These are phyloP conservation scores for Talaromyces ruber DNA, from an alignment of 495 filamentous ascomycete species.

Conservation along the genomic window DNA sequence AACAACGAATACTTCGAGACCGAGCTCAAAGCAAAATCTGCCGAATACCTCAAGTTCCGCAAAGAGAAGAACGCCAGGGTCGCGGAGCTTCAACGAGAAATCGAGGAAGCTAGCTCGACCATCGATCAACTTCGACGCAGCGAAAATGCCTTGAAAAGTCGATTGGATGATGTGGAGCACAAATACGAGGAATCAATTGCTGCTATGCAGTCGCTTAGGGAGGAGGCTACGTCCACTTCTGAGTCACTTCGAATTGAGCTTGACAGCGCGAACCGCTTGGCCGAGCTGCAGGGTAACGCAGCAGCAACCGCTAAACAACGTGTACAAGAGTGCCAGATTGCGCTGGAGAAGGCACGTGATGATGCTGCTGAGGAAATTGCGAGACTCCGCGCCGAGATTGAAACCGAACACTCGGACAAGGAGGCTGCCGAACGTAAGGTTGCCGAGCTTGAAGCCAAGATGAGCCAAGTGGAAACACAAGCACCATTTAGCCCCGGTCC, in stretches of 20 bases:
- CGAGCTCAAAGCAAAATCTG: slow-evolving; percentile 80
- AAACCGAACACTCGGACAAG: slow-evolving; percentile 69
- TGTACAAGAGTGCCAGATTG: slow-evolving; percentile 70
- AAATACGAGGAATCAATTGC: slow-evolving; percentile 77
- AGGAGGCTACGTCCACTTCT: slow-evolving; percentile 66
- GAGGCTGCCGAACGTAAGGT: slow-evolving; percentile 59
- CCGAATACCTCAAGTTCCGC: slow-evolving; percentile 79
- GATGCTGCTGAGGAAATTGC: slow-evolving; percentile 76
- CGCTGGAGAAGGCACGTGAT: slow-evolving; percentile 70
- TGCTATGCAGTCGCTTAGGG: slow-evolving; percentile 75
- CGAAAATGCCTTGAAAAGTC: slow-evolving; percentile 69
- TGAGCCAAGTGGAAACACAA: slow-evolving; percentile 58
- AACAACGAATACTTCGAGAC: slow-evolving; percentile 88
- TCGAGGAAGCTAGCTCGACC: slow-evolving; percentile 70
- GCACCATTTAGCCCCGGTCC: slow-evolving; percentile 43
- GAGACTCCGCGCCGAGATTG: slow-evolving; percentile 65
- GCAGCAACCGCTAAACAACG: slow-evolving; percentile 72
- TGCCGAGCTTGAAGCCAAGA: slow-evolving; percentile 63
- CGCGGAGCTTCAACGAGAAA: slow-evolving; percentile 75
- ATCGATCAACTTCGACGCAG: slow-evolving; percentile 70
- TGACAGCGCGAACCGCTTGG: slow-evolving; percentile 68
- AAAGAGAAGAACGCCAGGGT: slow-evolving; percentile 90
- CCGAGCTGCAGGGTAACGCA: slow-evolving; percentile 76
- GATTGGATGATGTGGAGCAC: slow-evolving; percentile 73
- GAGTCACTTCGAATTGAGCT: slow-evolving; percentile 79